These are phyloP conservation scores for Prillingera fragicola DNA, from an alignment of 1,284 basidiomycete genomes.

Conservation along the genomic window DNA sequence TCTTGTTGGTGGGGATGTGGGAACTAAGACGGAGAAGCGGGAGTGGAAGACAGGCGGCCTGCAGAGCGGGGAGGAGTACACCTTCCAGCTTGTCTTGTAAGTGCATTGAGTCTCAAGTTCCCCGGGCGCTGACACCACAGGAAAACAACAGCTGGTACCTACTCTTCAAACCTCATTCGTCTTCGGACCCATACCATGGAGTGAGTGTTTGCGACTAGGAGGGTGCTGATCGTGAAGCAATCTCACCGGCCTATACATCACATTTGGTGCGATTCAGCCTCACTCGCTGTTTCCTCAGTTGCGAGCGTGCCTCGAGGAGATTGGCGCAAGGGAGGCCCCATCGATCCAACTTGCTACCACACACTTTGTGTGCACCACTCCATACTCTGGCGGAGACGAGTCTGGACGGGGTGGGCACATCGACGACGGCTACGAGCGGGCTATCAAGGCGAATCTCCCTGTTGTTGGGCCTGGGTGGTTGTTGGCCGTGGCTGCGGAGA, in stretches of 20 bases:
- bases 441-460: constrained; percentile 80
- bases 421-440: constrained; percentile 81
- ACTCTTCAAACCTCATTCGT: constrained; percentile 70
- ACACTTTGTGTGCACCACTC: constrained; percentile 89
- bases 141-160: constrained; percentile 79
- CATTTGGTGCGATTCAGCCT: constrained; percentile 82
- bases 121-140: constrained; percentile 16
- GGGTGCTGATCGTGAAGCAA: constrained; percentile 53
- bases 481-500: constrained; percentile 72
- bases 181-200: constrained; percentile 83
- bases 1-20: constrained; percentile 34
- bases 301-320: constrained; percentile 68
- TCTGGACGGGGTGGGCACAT: constrained; percentile 28
- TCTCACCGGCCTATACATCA: constrained; percentile 85
- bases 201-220: constrained; percentile 26
- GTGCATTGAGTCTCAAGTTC: constrained; percentile 6
- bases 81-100: constrained; percentile 83
- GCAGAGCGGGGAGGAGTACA: constrained; percentile 79
- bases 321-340: constrained; percentile 81
- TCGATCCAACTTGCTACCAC: constrained; percentile 94
- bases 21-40: constrained; percentile 33
- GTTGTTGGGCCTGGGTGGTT: constrained; percentile 88
- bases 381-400: constrained; percentile 58
- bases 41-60: constrained; percentile 75
- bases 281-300: constrained; percentile 66